Conservation (phyloP, 345 rosid genomes). For the Litchi chinensis region DNA sequence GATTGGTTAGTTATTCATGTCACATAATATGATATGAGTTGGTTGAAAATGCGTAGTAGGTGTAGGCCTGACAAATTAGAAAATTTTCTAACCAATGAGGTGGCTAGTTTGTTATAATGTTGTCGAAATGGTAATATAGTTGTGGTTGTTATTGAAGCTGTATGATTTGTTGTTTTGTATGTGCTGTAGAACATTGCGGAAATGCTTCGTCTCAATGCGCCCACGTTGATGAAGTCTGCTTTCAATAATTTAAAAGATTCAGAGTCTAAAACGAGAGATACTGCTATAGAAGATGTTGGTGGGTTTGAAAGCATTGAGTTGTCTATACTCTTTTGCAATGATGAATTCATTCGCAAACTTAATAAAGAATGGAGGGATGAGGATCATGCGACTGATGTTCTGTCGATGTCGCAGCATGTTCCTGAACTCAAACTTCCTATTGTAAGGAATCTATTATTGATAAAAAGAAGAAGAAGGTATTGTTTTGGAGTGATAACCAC, state of each 20-base stretch:
- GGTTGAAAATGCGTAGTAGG: no score
- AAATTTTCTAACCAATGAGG: background rate
- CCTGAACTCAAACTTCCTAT: constrained; percentile 80
- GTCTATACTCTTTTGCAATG: constrained; percentile 84
- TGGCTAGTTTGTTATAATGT: background rate
- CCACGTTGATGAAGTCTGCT: constrained; percentile 79
- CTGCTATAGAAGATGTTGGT: constrained; percentile 63
- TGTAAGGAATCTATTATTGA: constrained; percentile 41
- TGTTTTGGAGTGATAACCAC: background rate
- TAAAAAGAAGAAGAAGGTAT: background rate
- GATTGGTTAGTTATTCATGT: no score
- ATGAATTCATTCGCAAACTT: constrained; percentile 78
- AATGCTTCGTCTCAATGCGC: constrained; percentile 78
- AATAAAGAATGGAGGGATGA: constrained; percentile 95
- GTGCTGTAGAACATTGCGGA: constrained; percentile 78
- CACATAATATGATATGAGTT: no score
- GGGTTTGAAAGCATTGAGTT: constrained; percentile 72
- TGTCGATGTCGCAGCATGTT: constrained; percentile 87
- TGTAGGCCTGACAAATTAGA: no score
- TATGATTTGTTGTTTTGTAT: background rate
- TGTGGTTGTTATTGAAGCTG: background rate
- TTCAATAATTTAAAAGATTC: constrained; percentile 69
- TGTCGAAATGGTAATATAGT: background rate
- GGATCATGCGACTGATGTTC: constrained; percentile 95
- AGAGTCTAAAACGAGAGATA: constrained; percentile 69